Percentiles rank a stretch among this genome's conserved stretches.
Evolutionary conservation across 352 stramenopile species (phyloP).

Genomic region (Pythium grandisporangium): DNA sequence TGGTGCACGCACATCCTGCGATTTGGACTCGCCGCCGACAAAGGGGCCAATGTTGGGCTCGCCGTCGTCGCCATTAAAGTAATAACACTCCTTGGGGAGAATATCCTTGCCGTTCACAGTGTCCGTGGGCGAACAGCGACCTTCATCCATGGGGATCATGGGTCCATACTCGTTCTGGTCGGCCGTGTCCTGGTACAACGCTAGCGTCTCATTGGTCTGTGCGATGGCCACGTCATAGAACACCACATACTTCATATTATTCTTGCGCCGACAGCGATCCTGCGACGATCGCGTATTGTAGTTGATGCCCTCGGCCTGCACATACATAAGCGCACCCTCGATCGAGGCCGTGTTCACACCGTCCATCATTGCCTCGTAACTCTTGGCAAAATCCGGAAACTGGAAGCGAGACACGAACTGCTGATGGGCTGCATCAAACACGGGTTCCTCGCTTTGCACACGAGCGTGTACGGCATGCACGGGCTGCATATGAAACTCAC

Average conservation of each 20-base stretch:
- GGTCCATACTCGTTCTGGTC: constrained; percentile 41
- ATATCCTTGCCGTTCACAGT: constrained; percentile 10
- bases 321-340: constrained; percentile 11
- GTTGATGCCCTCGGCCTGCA: constrained; percentile 13
- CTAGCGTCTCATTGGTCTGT: constrained; percentile 43
- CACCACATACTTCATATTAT: constrained; percentile 36
- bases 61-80: constrained; percentile 57
- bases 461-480: constrained; percentile 7
- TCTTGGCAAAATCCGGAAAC: background rate
- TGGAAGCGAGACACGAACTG: constrained; percentile 3
- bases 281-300: constrained; percentile 2
- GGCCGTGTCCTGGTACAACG: constrained; percentile 38
- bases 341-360: constrained; percentile 12
- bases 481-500: constrained; percentile 3
- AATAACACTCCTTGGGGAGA: constrained; percentile 42
- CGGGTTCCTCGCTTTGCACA: constrained; percentile 1
- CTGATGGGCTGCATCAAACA: constrained; percentile 1
- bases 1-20: constrained; percentile 21
- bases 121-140: constrained; percentile 36
- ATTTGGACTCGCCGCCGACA: constrained; percentile 30
- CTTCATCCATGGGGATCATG: constrained; percentile 57
- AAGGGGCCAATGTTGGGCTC: constrained; percentile 60
- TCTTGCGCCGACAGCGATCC: constrained; percentile 27
- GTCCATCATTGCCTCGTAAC: constrained; percentile 7
- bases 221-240: constrained; percentile 54